phyloP scores from a whole-genome alignment of 2,329 filamentous ascomycete species.

The Salinomyces thailandicus region DNA sequence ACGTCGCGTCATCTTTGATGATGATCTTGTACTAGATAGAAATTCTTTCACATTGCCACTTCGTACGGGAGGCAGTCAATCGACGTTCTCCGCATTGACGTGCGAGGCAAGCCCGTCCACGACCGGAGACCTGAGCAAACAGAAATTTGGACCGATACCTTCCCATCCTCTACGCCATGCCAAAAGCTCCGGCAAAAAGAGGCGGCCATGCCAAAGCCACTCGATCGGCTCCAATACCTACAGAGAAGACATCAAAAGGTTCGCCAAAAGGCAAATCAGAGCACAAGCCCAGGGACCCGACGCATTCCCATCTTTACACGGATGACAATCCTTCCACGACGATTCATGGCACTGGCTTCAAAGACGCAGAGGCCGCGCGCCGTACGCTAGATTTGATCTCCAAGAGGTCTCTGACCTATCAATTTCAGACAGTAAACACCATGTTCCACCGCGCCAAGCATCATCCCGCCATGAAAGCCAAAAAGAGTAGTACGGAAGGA shows the following conservation, averaged over 20 bases:
- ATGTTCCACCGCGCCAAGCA: conserved; percentile 1
- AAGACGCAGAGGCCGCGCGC: conserved; percentile 18
- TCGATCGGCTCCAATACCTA: neutral
- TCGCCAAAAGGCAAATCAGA: neutral
- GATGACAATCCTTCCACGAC: conserved; percentile 25
- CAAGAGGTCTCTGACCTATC: conserved; percentile 22
- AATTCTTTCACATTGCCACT: too few species aligned
- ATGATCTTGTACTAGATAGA: too few species aligned
- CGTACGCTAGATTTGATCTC: conserved; percentile 21
- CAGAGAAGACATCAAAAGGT: neutral
- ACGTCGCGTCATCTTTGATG: too few species aligned
- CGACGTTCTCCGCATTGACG: too few species aligned
- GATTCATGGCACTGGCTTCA: conserved; percentile 26
- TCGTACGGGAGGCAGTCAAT: too few species aligned
- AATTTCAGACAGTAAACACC: conserved; percentile 22
- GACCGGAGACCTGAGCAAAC: too few species aligned
- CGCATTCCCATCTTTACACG: conserved; percentile 25
- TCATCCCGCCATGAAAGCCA: neutral
- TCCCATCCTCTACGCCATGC: conserved; percentile 1
- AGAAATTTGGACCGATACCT: neutral
- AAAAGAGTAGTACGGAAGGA: neutral
- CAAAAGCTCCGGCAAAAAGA: conserved; percentile 2
- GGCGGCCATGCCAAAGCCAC: neutral
- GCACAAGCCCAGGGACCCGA: conserved; percentile 10
- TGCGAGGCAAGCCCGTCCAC: too few species aligned